These are phyloP conservation scores for Hemileia vastatrix DNA, from an alignment of 1,284 basidiomycete genomes.

Conservation along the genomic window DNA sequence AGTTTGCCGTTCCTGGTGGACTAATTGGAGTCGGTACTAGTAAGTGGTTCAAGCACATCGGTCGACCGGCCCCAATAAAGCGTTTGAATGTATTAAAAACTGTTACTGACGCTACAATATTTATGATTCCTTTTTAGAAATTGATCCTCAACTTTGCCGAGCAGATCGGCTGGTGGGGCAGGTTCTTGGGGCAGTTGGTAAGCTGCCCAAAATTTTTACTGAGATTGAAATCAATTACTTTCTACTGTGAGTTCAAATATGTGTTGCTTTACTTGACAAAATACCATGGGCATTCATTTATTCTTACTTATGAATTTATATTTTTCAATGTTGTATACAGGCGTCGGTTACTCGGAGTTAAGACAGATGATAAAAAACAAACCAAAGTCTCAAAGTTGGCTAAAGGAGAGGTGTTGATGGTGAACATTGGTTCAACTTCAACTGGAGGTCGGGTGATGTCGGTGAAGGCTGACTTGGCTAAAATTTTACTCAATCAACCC, in stretches of 20 bases:
- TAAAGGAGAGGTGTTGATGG: slow-evolving; percentile 84
- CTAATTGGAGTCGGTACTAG: slow-evolving; percentile 95
- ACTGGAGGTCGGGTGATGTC: slow-evolving; percentile 82
- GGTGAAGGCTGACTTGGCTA: slow-evolving; percentile 84
- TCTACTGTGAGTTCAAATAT: slow-evolving; percentile 51
- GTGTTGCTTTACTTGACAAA: background rate
- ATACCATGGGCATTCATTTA: background rate
- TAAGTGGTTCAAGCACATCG: too few species aligned
- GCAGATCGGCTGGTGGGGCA: slow-evolving; percentile 95
- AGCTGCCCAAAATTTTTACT: slow-evolving; percentile 84
- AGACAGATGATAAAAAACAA: slow-evolving; percentile 96
- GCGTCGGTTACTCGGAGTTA: slow-evolving; percentile 89
- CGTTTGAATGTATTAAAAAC: too few species aligned
- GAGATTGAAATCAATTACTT: slow-evolving; percentile 85
- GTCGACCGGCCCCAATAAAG: too few species aligned
- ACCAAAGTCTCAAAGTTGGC: slow-evolving; percentile 87
- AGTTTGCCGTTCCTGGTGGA: slow-evolving; percentile 94
- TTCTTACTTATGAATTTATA: slow-evolving; percentile 22
- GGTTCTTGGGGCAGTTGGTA: slow-evolving; percentile 85
- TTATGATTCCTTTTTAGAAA: slow-evolving; percentile 44
- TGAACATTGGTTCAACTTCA: slow-evolving; percentile 89
- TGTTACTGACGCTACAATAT: too few species aligned
- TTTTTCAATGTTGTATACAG: slow-evolving; percentile 36
- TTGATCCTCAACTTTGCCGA: slow-evolving; percentile 92
- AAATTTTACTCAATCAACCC: slow-evolving; percentile 80